These are phyloP conservation scores for Apophysomyces variabilis DNA, from an alignment of 371 early-diverging fungal genomes.

Conservation along the genomic window DNA sequence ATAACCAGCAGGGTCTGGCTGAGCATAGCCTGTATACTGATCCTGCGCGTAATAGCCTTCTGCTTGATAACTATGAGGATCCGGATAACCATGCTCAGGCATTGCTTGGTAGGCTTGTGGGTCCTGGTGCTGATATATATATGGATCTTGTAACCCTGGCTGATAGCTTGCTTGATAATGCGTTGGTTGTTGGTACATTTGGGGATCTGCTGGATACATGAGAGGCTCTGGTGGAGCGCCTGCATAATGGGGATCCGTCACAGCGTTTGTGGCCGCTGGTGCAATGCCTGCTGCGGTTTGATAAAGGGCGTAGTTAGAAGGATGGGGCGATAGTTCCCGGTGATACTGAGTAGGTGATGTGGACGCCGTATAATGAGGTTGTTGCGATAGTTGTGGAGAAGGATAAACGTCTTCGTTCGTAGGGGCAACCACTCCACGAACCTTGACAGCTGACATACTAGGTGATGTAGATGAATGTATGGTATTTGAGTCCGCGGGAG, in stretches of 20 bases:
- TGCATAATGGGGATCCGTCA: neutral
- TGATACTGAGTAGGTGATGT: slow-evolving; percentile 6
- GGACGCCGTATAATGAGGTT: neutral
- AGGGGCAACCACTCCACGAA: neutral
- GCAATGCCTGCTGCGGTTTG: slow-evolving; percentile 3
- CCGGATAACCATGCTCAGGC: neutral
- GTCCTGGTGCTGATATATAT: neutral
- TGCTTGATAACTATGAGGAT: neutral
- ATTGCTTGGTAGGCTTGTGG: neutral
- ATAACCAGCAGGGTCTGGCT: neutral
- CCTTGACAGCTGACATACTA: neutral
- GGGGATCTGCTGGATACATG: slow-evolving; percentile 3
- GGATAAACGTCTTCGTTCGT: neutral
- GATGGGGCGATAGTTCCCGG: neutral
- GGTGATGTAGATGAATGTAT: slow-evolving; percentile 4
- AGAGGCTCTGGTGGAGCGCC: neutral
- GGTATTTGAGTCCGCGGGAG: neutral
- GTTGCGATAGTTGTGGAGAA: neutral
- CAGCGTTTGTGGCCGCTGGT: neutral
- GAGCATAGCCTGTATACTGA: neutral
- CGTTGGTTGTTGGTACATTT: neutral
- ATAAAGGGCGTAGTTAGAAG: slow-evolving; percentile 2
- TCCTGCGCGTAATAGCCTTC: slow-evolving; percentile 7
- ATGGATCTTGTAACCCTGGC: slow-evolving; percentile 4
- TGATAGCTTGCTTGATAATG: neutral